A percentile compares a stretch with the other conserved stretches of the same genome.
Evolutionary conservation across 2,329 filamentous ascomycete genomes (phyloP).

Genomic region (Xylariaceae sp.): DNA sequence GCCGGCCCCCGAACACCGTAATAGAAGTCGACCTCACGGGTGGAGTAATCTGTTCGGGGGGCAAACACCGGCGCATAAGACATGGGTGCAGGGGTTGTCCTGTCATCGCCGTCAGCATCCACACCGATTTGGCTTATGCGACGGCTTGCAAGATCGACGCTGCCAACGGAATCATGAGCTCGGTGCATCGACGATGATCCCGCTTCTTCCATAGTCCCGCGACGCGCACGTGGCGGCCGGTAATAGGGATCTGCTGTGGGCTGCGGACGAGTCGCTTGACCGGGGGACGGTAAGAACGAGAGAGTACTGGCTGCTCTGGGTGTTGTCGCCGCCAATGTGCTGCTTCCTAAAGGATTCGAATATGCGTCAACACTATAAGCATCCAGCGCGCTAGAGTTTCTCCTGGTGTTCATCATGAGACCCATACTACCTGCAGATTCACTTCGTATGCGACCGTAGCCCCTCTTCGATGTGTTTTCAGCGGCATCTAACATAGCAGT

Average conservation of each 20-base stretch:
- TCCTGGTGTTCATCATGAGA: slow-evolving; percentile 40
- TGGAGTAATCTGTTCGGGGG: slow-evolving; percentile 77
- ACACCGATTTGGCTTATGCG: slow-evolving; percentile 36
- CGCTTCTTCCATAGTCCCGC: slow-evolving; percentile 52
- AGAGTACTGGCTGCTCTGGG: slow-evolving; percentile 65
- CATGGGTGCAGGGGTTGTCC: slow-evolving; percentile 40
- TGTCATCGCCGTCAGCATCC: slow-evolving; percentile 38
- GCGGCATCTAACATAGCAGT: slow-evolving; percentile 67
- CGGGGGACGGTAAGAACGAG: slow-evolving; percentile 62
- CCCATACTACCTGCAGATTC: slow-evolving; percentile 57
- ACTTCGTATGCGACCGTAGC: slow-evolving; percentile 56
- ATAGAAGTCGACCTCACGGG: slow-evolving; percentile 94
- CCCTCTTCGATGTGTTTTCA: slow-evolving; percentile 59
- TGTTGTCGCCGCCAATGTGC: slow-evolving; percentile 67
- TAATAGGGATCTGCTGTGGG: slow-evolving; percentile 74
- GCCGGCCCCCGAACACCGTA: slow-evolving; percentile 89
- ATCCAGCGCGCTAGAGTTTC: slow-evolving; percentile 53
- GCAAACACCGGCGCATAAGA: slow-evolving; percentile 40
- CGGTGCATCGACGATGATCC: slow-evolving; percentile 33
- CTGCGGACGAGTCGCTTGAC: slow-evolving; percentile 40
- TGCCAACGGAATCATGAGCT: slow-evolving; percentile 35
- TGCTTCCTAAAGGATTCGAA: slow-evolving; percentile 48
- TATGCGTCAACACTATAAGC: slow-evolving; percentile 44
- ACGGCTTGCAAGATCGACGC: slow-evolving; percentile 36
- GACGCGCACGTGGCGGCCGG: slow-evolving; percentile 69